phyloP scores from a whole-genome alignment of 306 rosid species.

The Potentilla sterilis region DNA sequence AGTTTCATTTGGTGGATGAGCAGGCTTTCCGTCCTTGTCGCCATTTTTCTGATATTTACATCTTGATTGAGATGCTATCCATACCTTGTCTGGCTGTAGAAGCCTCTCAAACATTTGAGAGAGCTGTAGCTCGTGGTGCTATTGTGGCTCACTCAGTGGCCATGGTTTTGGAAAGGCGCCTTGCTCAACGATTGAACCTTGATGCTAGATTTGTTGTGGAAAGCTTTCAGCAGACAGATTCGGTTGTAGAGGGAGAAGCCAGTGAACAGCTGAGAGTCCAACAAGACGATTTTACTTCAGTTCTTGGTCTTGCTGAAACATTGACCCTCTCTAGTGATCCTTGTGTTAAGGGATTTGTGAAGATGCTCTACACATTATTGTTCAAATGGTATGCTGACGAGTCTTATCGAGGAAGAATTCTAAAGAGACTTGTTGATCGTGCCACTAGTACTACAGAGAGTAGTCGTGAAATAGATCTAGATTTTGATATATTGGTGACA shows the following conservation, averaged over 20 bases:
- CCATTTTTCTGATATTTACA: constrained; percentile 82
- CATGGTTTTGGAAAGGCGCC: constrained; percentile 84
- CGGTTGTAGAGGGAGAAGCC: constrained; percentile 55
- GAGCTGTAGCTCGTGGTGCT: constrained; percentile 93
- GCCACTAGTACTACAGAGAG: constrained; percentile 68
- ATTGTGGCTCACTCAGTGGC: constrained; percentile 81
- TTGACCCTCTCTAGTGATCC: constrained; percentile 82
- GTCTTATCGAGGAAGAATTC: constrained; percentile 71
- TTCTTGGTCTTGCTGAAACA: constrained; percentile 96
- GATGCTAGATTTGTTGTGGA: constrained; percentile 50
- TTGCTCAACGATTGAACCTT: constrained; percentile 63
- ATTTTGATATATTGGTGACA: constrained; percentile 78
- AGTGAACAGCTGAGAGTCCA: constrained; percentile 71
- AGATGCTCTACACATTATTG: constrained; percentile 74
- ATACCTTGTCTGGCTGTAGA: constrained; percentile 95
- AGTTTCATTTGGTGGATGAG: constrained; percentile 67
- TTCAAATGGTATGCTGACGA: constrained; percentile 92
- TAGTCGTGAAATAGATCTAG: constrained; percentile 67
- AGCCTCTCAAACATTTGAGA: constrained; percentile 95
- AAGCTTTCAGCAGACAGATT: constrained; percentile 59
- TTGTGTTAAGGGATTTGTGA: constrained; percentile 78
- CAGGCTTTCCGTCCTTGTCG: constrained; percentile 56
- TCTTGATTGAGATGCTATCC: constrained; percentile 88
- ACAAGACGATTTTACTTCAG: constrained; percentile 77
- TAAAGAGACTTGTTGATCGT: constrained; percentile 86